Evolutionary conservation across 2,329 filamentous ascomycete species (phyloP).

Genomic region (Sclerotinia sclerotiorum): DNA sequence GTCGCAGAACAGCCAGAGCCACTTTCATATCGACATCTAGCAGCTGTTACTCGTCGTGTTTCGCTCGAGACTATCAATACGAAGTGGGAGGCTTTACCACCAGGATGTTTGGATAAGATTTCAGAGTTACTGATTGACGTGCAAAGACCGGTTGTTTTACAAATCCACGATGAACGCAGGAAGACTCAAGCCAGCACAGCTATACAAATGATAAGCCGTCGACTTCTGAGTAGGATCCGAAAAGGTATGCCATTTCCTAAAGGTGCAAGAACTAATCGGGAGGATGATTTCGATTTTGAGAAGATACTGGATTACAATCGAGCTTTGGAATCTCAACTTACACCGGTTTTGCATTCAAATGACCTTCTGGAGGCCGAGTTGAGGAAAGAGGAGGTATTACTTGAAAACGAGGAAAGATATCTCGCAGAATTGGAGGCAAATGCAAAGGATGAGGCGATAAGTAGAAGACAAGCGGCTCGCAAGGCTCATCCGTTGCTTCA

Average conservation of each 20-base stretch:
- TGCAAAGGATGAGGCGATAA: slow-evolving; percentile 53
- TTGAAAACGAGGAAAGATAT: slow-evolving; percentile 56
- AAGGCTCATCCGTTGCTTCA: slow-evolving; percentile 40
- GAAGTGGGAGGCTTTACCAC: slow-evolving; percentile 63
- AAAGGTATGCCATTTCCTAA: slow-evolving; percentile 67
- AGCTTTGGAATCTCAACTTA: slow-evolving; percentile 57
- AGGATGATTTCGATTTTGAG: slow-evolving; percentile 65
- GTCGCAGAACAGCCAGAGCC: slow-evolving; percentile 23
- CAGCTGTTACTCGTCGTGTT: slow-evolving; percentile 52
- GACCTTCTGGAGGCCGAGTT: slow-evolving; percentile 60
- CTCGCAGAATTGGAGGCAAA: slow-evolving; percentile 55
- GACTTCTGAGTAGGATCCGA: slow-evolving; percentile 57
- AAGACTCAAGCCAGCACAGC: slow-evolving; percentile 51
- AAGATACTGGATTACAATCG: slow-evolving; percentile 60
- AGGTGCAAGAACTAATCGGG: slow-evolving; percentile 49
- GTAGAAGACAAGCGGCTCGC: slow-evolving; percentile 48
- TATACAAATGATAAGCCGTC: slow-evolving; percentile 55
- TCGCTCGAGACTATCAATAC: slow-evolving; percentile 65
- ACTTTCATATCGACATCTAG: slow-evolving; percentile 50
- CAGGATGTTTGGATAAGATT: slow-evolving; percentile 56
- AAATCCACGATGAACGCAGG: slow-evolving; percentile 48
- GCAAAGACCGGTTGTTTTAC: slow-evolving; percentile 61
- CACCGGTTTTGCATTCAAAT: slow-evolving; percentile 61
- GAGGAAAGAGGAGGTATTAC: slow-evolving; percentile 53
- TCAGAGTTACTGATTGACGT: slow-evolving; percentile 56